Evolutionary conservation across 208 protist genomes (phyloP).

Genomic region (Leishmania gerbilli): DNA sequence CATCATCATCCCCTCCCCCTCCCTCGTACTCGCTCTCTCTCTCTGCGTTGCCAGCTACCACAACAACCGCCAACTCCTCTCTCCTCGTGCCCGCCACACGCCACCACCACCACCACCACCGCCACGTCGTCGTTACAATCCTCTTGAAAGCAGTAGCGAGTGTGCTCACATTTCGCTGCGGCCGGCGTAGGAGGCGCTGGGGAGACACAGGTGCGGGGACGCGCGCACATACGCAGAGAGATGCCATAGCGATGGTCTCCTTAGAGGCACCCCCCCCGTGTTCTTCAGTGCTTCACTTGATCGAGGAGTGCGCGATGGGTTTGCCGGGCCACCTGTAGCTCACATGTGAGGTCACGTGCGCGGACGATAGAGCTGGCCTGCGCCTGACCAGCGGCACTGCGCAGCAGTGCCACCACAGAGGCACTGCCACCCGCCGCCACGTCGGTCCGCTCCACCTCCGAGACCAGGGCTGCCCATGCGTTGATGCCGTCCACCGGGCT

Average conservation of each 20-base stretch:
- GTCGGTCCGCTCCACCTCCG: slow-evolving; percentile 33
- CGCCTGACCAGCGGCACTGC: slow-evolving; percentile 27
- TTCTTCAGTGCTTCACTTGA: slow-evolving; percentile 15
- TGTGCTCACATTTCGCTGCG: neutral
- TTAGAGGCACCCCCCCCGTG: neutral
- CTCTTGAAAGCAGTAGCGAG: neutral
- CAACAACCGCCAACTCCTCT: neutral
- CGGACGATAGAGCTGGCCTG: slow-evolving; percentile 44
- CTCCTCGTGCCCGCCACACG: neutral
- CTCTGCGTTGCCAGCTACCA: neutral
- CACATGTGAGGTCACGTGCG: slow-evolving; percentile 28
- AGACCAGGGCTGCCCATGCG: slow-evolving; percentile 51
- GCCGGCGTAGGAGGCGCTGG: neutral
- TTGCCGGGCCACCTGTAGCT: slow-evolving; percentile 26
- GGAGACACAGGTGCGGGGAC: neutral
- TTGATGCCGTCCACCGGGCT: slow-evolving; percentile 69
- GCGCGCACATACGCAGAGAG: neutral
- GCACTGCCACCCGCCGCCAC: slow-evolving; percentile 8
- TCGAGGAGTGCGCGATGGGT: slow-evolving; percentile 17
- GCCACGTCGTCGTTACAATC: neutral
- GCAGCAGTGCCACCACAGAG: slow-evolving; percentile 26
- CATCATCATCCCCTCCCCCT: neutral
- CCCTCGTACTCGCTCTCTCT: neutral
- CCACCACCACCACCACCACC: neutral
- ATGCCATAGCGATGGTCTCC: neutral